Conservation (phyloP, 1,284 basidiomycete genomes). For the Macrocystidia cucumis region DNA sequence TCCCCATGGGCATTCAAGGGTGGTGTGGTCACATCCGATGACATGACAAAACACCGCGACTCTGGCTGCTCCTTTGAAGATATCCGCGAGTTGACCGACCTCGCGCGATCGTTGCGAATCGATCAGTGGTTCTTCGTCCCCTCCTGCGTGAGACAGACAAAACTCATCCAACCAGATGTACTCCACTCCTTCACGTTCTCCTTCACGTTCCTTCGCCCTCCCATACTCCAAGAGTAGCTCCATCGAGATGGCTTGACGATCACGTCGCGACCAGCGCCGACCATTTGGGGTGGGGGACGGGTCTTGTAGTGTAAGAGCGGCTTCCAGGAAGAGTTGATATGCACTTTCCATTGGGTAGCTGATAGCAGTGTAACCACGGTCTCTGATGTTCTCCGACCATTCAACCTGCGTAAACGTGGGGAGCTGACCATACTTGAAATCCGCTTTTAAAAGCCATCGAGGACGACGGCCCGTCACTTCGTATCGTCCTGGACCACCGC, state of each 20-base stretch:
- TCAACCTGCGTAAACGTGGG: background rate
- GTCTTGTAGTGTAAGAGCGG: background rate
- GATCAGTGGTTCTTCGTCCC: constrained; percentile 1
- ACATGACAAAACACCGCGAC: constrained; percentile 17
- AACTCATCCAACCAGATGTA: constrained; percentile 19
- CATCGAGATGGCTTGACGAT: constrained; percentile 5
- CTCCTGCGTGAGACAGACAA: constrained; percentile 11
- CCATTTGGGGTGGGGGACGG: constrained; percentile 1
- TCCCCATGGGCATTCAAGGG: constrained; percentile 14
- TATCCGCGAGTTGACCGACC: constrained; percentile 15
- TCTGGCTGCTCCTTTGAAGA: constrained; percentile 12
- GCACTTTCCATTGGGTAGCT: constrained; percentile 13
- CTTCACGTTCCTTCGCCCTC: too few relatives aligned
- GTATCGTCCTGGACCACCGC: background rate
- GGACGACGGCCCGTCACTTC: background rate
- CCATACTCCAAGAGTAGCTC: constrained; percentile 8
- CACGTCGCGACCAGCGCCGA: background rate
- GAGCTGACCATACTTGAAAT: background rate
- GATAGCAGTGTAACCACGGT: constrained; percentile 11
- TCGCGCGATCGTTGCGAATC: constrained; percentile 6
- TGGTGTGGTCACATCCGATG: constrained; percentile 14
- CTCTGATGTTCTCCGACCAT: constrained; percentile 5
- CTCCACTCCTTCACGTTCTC: constrained; percentile 6
- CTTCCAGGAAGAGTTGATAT: constrained; percentile 5
- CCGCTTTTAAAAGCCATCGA: background rate